These are phyloP conservation scores for Peterozyma xylosa DNA, from an alignment of 805 yeast species.

Conservation along the genomic window DNA sequence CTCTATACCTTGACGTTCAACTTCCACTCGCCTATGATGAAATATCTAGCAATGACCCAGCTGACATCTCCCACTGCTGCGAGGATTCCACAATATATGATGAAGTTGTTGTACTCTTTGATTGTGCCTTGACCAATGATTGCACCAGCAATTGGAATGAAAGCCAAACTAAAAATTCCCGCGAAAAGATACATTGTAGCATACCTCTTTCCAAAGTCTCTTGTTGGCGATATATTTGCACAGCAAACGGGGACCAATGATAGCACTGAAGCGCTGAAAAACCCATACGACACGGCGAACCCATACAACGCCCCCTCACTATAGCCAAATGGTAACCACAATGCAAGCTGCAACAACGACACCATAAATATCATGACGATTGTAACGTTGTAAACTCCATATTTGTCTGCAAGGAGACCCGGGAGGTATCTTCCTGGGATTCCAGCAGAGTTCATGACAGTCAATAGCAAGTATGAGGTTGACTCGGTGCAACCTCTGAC, in stretches of 20 bases:
- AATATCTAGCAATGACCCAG: slow-evolving; percentile 36
- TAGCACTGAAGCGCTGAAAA: slow-evolving; percentile 47
- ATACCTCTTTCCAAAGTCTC: slow-evolving; percentile 16
- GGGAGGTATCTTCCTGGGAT: slow-evolving; percentile 49
- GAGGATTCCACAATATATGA: slow-evolving; percentile 27
- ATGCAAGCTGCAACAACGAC: slow-evolving; percentile 33
- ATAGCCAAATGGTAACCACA: slow-evolving; percentile 55
- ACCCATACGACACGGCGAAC: slow-evolving; percentile 43
- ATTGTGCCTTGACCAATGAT: slow-evolving; percentile 25
- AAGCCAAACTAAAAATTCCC: slow-evolving; percentile 23
- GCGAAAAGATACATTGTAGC: slow-evolving; percentile 19
- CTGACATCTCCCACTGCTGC: slow-evolving; percentile 28
- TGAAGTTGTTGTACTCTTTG: slow-evolving; percentile 26
- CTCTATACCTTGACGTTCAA: slow-evolving; percentile 12
- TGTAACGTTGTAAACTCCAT: slow-evolving; percentile 55
- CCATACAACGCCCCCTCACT: slow-evolving; percentile 28
- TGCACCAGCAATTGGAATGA: slow-evolving; percentile 24
- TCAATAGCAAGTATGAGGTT: slow-evolving; percentile 33
- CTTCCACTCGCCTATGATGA: slow-evolving; percentile 32
- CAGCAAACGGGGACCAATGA: slow-evolving; percentile 53
- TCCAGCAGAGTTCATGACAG: slow-evolving; percentile 40
- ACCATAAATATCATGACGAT: slow-evolving; percentile 35
- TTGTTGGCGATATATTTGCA: slow-evolving; percentile 44
- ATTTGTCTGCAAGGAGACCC: slow-evolving; percentile 43
- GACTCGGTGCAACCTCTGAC: slow-evolving; percentile 32